Evolutionary conservation across 441 rosid species (phyloP).

Genomic region (Caryocar brasiliense): DNA sequence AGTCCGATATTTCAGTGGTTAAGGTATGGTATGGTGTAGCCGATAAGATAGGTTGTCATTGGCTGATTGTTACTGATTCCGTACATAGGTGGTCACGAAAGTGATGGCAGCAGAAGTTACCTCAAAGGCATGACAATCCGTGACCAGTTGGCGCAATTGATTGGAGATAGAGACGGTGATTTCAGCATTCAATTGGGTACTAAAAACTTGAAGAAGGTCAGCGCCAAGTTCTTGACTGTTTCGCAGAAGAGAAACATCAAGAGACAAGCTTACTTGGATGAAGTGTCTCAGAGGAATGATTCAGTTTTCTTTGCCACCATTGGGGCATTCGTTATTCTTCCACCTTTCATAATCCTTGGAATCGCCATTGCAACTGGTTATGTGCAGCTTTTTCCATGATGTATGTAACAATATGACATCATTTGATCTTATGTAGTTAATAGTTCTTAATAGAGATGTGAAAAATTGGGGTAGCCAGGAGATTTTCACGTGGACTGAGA

Average conservation of each 20-base stretch:
- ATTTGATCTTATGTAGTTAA: no score
- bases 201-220: constrained; percentile 73
- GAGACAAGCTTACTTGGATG: constrained; percentile 64
- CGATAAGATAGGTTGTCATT: no score
- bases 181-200: constrained; percentile 62
- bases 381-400: constrained; percentile 84
- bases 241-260: constrained; percentile 91
- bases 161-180: constrained; percentile 61
- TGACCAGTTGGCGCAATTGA: constrained; percentile 48
- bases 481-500: no score
- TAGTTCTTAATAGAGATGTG: no score
- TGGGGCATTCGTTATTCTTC: constrained; percentile 77
- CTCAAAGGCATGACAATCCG: constrained; percentile 50
- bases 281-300: constrained; percentile 86
- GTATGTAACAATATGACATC: no score
- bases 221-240: constrained; percentile 54
- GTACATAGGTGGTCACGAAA: constrained; percentile 16
- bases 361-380: constrained; percentile 69
- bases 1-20: no score
- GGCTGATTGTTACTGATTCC: neutral
- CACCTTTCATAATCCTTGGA: constrained; percentile 62
- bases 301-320: constrained; percentile 78
- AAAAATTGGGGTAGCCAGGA: no score
- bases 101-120: constrained; percentile 34
- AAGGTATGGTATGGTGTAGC: no score